Evolutionary conservation across 208 protist genomes (phyloP), one percentile per base, ranked within the genome.

Genomic region (Ichthyophonus hoferi): DNA sequence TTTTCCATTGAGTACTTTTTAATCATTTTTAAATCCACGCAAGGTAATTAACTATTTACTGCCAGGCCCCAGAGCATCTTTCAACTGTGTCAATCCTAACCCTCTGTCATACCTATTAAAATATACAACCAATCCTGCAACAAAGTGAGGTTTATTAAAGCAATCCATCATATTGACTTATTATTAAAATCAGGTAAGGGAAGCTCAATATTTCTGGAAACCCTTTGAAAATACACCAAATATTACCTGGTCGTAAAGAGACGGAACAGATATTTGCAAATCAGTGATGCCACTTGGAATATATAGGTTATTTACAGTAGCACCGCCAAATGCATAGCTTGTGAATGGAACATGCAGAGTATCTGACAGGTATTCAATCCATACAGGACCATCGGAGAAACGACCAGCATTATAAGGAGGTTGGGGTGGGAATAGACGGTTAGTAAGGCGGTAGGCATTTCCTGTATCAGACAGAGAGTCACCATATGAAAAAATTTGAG

Each of bases 351-450:
- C 50, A n/a, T 24, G 7, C 14, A 67, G 50, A 67, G 24, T 67
- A 67, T 67, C 50, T 67, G 50, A 7, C 14, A 67, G 24, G 77
- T 81, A 81, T 38, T 81, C 77, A 38, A 81, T 31, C 77, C 77
- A 81, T 2, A 81, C n/a, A 35, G 77, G n/a, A 14, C 77, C 77
- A 81, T 81, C 34, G 77, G 31, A 38, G n/a, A 81, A 81, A n/a
- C 77, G 77, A 14, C 77, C 77, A 38, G 12, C 77, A 3, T n/a
- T 38, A 38, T 81, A 81, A 31, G 77, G 77, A 3, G 77, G 77
- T 31, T n/a, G 3, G 34, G 34, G 77, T 3, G 77, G 77, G 7
- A 14, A n/a, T 38, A 14, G 2, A 12, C 34, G 24, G 7, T 38
- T 38, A 14, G 77, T 81, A 7, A 81, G 34, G 24, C 34, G 12